Percentiles rank a stretch among this genome's conserved stretches.
These are phyloP conservation scores for Plasmopara viticola DNA, from an alignment of 352 stramenopile genomes.

Conservation along the genomic window DNA sequence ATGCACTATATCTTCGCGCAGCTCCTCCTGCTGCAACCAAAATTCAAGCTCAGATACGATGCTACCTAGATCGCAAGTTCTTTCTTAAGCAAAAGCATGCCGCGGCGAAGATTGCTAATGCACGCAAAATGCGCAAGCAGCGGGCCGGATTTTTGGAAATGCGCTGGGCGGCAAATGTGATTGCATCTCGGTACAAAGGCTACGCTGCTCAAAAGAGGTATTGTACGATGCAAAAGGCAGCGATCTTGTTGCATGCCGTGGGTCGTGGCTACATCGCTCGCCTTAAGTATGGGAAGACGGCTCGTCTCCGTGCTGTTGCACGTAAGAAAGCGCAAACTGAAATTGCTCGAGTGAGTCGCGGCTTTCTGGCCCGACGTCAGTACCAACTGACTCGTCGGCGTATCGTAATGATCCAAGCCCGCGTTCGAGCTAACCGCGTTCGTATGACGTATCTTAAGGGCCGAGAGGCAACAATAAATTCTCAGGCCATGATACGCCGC, in stretches of 20 bases:
- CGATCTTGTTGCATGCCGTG: constrained; percentile 69
- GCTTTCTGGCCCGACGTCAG: constrained; percentile 51
- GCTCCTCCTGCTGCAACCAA: constrained; percentile 69
- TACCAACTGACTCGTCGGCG: constrained; percentile 49
- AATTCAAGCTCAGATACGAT: constrained; percentile 67
- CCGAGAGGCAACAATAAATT: constrained; percentile 81
- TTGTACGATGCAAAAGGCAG: constrained; percentile 57
- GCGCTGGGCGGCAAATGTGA: constrained; percentile 51
- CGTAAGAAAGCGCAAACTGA: constrained; percentile 76
- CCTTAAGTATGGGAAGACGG: constrained; percentile 85
- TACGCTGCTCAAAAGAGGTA: constrained; percentile 59
- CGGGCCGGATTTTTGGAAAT: constrained; percentile 60
- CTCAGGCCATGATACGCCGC: constrained; percentile 83
- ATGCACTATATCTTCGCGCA: constrained; percentile 67
- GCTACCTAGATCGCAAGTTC: constrained; percentile 57
- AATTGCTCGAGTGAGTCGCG: constrained; percentile 68
- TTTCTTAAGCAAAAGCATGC: constrained; percentile 66
- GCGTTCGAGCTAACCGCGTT: constrained; percentile 79
- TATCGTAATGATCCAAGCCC: constrained; percentile 85
- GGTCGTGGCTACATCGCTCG: constrained; percentile 74
- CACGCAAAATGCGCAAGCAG: constrained; percentile 58
- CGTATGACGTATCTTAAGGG: constrained; percentile 83
- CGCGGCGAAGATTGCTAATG: constrained; percentile 65
- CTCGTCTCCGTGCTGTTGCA: constrained; percentile 56
- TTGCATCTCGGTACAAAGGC: constrained; percentile 73